These are phyloP conservation scores for Apiotrichum laibachii DNA, from an alignment of 1,284 basidiomycete species.

Conservation along the genomic window DNA sequence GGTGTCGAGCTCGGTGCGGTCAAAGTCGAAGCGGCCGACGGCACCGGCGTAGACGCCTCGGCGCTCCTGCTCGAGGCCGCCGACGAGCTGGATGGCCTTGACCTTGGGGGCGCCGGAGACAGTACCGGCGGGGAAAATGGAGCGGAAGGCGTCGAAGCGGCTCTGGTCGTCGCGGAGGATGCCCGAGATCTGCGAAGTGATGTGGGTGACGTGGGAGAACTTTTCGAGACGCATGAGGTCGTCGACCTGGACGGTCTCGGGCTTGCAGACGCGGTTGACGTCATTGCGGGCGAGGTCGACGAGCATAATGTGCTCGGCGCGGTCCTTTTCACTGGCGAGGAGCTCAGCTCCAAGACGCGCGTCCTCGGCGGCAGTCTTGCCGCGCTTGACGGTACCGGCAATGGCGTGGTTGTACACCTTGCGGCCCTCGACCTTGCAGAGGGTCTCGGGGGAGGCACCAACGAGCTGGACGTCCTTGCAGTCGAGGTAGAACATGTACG, in stretches of 20 bases:
- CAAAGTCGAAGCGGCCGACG: constrained; percentile 95
- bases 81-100: constrained; percentile 93
- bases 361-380: constrained; percentile 83
- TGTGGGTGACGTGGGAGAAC: constrained; percentile 96
- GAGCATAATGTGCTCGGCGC: constrained; percentile 98
- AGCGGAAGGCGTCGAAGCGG: constrained; percentile 96
- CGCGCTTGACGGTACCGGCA: constrained; percentile 88
- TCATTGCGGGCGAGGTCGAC: constrained; percentile 99
- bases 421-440: constrained; percentile 91
- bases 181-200: constrained; percentile 94
- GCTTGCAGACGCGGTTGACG: constrained; percentile 94
- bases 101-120: constrained; percentile 99
- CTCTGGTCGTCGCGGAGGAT: constrained; percentile 75
- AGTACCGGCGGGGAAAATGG: constrained; percentile 98
- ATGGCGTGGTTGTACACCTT: constrained; percentile 98
- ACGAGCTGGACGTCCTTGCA: constrained; percentile 90
- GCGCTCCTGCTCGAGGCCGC: constrained; percentile 80
- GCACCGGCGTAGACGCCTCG: constrained; percentile 96
- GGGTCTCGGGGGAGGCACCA: constrained; percentile 94
- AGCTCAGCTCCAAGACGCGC: constrained; percentile 70
- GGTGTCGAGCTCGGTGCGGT: constrained; percentile 91
- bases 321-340: constrained; percentile 83
- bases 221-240: constrained; percentile 91
- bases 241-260: constrained; percentile 93
- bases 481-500: constrained; percentile 99